Evolutionary conservation across 1,284 basidiomycete species (phyloP).

Genomic region (Rhodotorula sp.): DNA sequence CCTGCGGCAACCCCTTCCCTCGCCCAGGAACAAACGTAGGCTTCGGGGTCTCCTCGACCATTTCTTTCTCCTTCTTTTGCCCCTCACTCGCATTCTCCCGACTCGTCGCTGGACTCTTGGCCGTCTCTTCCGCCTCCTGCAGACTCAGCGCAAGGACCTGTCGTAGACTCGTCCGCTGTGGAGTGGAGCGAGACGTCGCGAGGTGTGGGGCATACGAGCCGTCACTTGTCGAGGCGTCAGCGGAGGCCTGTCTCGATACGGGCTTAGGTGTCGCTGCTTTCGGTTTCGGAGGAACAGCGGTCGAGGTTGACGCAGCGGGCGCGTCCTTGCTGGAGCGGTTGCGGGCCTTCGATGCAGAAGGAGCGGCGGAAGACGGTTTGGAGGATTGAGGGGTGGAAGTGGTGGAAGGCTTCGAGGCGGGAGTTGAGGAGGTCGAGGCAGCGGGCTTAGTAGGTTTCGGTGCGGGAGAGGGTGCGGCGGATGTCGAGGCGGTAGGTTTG

Average conservation of each 20-base stretch:
- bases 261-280: background rate
- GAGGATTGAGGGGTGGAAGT: background rate
- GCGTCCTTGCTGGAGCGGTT: background rate
- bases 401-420: background rate
- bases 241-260: too few relatives aligned
- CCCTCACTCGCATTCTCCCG: background rate
- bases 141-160: slow-evolving; percentile 35
- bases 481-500: background rate
- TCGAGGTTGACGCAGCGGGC: background rate
- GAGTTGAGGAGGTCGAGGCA: background rate
- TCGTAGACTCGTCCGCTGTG: slow-evolving; percentile 24
- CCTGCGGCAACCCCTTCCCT: slow-evolving; percentile 8
- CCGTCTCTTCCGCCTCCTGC: slow-evolving; percentile 24
- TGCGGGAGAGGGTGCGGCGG: background rate
- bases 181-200: background rate
- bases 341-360: too few relatives aligned
- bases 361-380: too few relatives aligned
- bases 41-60: too few relatives aligned
- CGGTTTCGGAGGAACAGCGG: background rate
- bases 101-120: background rate
- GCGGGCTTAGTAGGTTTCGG: too few relatives aligned
- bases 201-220: slow-evolving; percentile 1
- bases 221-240: background rate
- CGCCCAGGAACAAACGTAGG: background rate
- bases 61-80: too few relatives aligned